A percentile compares a stretch with the other conserved stretches of the same genome.
Conservation (phyloP, 352 stramenopile genomes). For the Phytophthora nicotianae region DNA sequence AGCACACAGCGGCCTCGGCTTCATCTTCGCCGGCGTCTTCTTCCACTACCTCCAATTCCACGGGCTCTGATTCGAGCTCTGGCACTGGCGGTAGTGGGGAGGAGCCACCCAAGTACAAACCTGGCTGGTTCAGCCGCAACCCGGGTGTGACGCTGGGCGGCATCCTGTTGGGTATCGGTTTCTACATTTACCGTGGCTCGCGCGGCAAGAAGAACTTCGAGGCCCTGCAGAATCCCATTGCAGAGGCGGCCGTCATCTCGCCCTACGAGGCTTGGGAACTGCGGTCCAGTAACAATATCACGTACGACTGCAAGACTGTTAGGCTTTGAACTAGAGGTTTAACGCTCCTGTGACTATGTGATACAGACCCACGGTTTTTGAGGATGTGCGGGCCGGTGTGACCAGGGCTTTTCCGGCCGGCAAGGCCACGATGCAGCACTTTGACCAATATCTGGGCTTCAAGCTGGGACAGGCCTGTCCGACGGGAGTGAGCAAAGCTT, state of each 20-base stretch:
- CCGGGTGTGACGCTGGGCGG: conserved; percentile 75
- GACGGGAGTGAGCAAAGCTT: conserved; percentile 64
- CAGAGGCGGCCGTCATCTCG: conserved; percentile 76
- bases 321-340: background rate
- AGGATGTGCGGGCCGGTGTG: conserved; percentile 53
- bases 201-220: conserved; percentile 86
- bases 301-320: conserved; percentile 36
- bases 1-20: conserved; percentile 14
- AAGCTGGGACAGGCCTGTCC: conserved; percentile 66
- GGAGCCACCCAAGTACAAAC: conserved; percentile 79
- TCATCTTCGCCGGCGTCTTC: conserved; percentile 12
- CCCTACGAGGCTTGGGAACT: conserved; percentile 88
- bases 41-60: conserved; percentile 5
- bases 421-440: conserved; percentile 75
- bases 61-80: conserved; percentile 6
- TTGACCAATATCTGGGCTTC: conserved; percentile 79
- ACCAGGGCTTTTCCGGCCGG: conserved; percentile 61
- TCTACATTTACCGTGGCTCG: conserved; percentile 79
- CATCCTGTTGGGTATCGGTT: conserved; percentile 66
- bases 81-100: conserved; percentile 23
- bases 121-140: conserved; percentile 87
- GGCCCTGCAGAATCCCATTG: conserved; percentile 68
- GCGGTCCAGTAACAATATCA: conserved; percentile 81
- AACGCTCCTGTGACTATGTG: background rate
- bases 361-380: conserved; percentile 55